Conservation (phyloP, 108 stramenopile species). For the Cyclotella baltica region DNA sequence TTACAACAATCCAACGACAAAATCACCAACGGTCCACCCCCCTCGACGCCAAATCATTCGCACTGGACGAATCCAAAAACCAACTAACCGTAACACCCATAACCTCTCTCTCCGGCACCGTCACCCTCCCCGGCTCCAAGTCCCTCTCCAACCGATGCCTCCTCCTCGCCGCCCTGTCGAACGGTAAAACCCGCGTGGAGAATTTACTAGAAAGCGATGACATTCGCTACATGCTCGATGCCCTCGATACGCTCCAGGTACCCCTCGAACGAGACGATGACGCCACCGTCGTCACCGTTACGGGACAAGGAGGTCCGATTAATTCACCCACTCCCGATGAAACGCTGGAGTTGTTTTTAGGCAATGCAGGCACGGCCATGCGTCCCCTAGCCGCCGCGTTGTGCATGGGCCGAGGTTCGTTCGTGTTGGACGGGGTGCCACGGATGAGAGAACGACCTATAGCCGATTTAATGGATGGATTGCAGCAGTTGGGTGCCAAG, state of each 20-base stretch:
- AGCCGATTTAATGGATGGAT: conserved; percentile 91
- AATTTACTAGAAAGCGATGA: conserved; percentile 96
- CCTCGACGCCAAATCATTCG: conserved; percentile 34
- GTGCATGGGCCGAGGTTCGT: conserved; percentile 90
- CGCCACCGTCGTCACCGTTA: conserved; percentile 76
- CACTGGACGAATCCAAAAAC: conserved; percentile 43
- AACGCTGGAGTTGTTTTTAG: conserved; percentile 85
- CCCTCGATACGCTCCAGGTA: conserved; percentile 85
- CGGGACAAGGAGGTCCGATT: conserved; percentile 89
- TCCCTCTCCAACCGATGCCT: conserved; percentile 93
- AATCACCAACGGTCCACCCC: not conserved
- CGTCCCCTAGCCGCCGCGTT: conserved; percentile 93
- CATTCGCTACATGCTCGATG: conserved; percentile 96
- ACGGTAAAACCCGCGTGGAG: conserved; percentile 75
- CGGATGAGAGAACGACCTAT: conserved; percentile 98
- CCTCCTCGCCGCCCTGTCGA: conserved; percentile 76
- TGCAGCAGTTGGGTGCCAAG: conserved; percentile 94
- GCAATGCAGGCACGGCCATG: conserved; percentile 98
- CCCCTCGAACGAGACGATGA: conserved; percentile 66
- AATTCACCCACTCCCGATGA: conserved; percentile 69
- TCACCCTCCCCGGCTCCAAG: conserved; percentile 95
- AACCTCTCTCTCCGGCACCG: conserved; percentile 82
- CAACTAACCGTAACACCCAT: conserved; percentile 82
- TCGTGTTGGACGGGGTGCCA: conserved; percentile 94
- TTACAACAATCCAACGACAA: not conserved